A percentile compares a stretch with the other conserved stretches of the same genome.
Conservation (phyloP, 139 green algal genomes). For the Chlorella sp. region DNA sequence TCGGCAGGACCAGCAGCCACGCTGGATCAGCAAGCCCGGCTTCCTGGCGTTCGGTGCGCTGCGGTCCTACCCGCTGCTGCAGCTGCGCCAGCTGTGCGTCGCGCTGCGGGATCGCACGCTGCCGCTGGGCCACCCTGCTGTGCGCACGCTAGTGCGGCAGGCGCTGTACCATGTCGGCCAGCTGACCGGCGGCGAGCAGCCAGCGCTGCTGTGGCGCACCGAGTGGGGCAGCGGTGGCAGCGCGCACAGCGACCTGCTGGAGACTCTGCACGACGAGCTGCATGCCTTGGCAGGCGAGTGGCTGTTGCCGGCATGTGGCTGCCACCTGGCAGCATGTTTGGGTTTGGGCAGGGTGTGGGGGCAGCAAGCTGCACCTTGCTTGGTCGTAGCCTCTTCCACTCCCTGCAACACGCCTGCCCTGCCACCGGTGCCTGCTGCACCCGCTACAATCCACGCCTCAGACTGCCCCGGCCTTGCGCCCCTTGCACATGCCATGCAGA, state of each 20-base stretch:
- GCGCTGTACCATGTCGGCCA: conserved; percentile 50
- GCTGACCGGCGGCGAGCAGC: conserved; percentile 11
- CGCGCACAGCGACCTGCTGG: conserved; percentile 8
- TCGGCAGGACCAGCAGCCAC: conserved; percentile 35
- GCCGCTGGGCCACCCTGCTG: conserved; percentile 41
- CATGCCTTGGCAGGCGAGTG: conserved; percentile 18
- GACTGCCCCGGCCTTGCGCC: too few relatives aligned
- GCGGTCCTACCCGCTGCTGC: conserved; percentile 38
- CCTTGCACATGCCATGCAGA: too few relatives aligned
- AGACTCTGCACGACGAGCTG: conserved; percentile 32
- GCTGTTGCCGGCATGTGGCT: too few relatives aligned
- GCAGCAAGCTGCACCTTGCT: too few relatives aligned
- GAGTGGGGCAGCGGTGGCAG: conserved; percentile 8
- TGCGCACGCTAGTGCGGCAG: conserved; percentile 52
- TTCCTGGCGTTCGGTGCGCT: conserved; percentile 39
- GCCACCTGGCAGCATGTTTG: too few relatives aligned
- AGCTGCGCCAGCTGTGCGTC: conserved; percentile 35
- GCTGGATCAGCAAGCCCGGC: conserved; percentile 39
- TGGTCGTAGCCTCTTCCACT: too few relatives aligned
- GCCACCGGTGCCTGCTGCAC: too few relatives aligned
- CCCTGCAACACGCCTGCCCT: too few relatives aligned
- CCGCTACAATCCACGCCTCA: too few relatives aligned
- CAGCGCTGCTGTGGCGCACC: conserved; percentile 34
- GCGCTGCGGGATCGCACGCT: conserved; percentile 37
- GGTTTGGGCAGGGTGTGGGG: too few relatives aligned